Percentiles rank a stretch among this genome's conserved stretches.
These are phyloP conservation scores for Kandelia obovata DNA, from an alignment of 345 rosid genomes.

Conservation along the genomic window DNA sequence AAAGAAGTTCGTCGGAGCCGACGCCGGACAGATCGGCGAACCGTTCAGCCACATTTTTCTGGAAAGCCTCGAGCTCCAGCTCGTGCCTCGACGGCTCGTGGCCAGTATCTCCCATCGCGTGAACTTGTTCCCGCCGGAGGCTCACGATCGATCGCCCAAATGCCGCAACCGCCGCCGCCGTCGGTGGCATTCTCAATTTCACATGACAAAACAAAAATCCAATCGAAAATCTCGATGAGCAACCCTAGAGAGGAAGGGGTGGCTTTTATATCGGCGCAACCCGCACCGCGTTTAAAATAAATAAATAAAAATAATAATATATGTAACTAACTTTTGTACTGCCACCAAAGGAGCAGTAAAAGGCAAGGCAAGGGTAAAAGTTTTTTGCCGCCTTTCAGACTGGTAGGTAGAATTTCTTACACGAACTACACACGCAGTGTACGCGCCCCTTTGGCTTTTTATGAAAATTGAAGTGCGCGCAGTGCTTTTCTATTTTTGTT, in stretches of 20 bases:
- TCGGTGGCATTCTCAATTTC: slow-evolving; percentile 24
- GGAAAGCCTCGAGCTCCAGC: slow-evolving; percentile 56
- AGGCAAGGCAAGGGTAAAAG: too few species aligned
- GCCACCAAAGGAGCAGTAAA: too few species aligned
- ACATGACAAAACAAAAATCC: not conserved
- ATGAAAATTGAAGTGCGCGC: not conserved
- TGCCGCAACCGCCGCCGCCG: slow-evolving; percentile 21
- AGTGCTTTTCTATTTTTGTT: not conserved
- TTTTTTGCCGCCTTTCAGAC: too few species aligned
- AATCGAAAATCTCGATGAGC: not conserved
- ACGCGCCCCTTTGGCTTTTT: slow-evolving; percentile 1
- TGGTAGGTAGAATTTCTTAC: not conserved
- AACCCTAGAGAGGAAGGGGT: slow-evolving; percentile 11
- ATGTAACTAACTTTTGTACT: not conserved
- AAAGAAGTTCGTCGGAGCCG: slow-evolving; percentile 42
- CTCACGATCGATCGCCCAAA: slow-evolving; percentile 37
- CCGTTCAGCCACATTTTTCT: slow-evolving; percentile 53
- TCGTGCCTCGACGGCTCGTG: slow-evolving; percentile 34
- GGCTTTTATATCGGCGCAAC: not conserved
- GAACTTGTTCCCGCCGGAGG: slow-evolving; percentile 45
- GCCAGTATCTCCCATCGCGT: slow-evolving; percentile 32
- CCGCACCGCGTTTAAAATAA: slow-evolving; percentile 18
- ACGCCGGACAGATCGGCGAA: slow-evolving; percentile 46
- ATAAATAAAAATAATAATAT: not conserved
- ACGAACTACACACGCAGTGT: slow-evolving; percentile 9